These are phyloP conservation scores for Clavariopsis aquatica DNA, from an alignment of 495 filamentous ascomycete genomes.

Conservation along the genomic window DNA sequence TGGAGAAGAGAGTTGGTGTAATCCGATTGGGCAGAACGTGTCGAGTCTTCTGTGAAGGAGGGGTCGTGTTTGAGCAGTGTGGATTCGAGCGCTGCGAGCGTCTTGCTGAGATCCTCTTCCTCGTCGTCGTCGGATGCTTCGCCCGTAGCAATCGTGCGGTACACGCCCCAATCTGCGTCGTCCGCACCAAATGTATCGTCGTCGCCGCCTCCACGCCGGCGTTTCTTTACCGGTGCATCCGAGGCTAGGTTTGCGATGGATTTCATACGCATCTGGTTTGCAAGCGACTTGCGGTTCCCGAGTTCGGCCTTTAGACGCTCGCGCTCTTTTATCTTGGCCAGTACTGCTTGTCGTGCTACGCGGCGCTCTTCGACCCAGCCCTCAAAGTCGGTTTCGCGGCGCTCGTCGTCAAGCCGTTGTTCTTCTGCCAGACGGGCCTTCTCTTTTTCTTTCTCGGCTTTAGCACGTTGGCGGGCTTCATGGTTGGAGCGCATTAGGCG, in stretches of 20 bases:
- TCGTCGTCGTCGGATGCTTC: constrained; percentile 74
- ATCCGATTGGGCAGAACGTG: constrained; percentile 85
- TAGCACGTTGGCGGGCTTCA: constrained; percentile 86
- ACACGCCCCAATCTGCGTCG: constrained; percentile 96
- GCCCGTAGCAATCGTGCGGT: constrained; percentile 83
- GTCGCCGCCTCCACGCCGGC: constrained; percentile 64
- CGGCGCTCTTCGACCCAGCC: constrained; percentile 83
- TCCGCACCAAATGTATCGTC: constrained; percentile 97
- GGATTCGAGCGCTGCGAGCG: constrained; percentile 72
- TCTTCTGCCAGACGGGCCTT: constrained; percentile 80
- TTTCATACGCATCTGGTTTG: constrained; percentile 96
- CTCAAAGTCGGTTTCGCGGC: constrained; percentile 78
- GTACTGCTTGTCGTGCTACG: constrained; percentile 63
- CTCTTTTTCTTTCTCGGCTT: constrained; percentile 92
- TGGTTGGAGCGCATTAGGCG: constrained; percentile 89
- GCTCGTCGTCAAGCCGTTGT: constrained; percentile 77
- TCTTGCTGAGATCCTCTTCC: constrained; percentile 78
- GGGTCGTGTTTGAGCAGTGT: constrained; percentile 85
- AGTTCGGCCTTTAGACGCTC: constrained; percentile 89
- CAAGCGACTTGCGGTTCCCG: constrained; percentile 92
- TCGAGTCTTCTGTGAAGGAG: constrained; percentile 84
- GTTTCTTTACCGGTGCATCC: constrained; percentile 74
- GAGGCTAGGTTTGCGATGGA: constrained; percentile 94
- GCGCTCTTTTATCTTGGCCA: constrained; percentile 88
- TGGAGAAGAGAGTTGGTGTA: constrained; percentile 92